Conservation (phyloP, 352 stramenopile species). For the Phytopythium helicoides region DNA sequence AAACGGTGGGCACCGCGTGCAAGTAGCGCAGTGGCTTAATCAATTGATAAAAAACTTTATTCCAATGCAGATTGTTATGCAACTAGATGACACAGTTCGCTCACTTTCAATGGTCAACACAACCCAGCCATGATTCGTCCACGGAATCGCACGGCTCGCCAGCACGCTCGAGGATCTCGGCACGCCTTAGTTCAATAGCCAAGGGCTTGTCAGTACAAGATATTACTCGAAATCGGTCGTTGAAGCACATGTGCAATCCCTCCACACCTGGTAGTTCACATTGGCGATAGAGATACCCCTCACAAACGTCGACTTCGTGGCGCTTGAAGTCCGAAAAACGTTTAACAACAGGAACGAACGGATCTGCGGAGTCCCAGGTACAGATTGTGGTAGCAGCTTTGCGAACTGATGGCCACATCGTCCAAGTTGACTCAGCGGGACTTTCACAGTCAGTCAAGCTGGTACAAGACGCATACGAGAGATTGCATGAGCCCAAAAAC, state of each 20-base stretch:
- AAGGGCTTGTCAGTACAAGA: constrained; percentile 15
- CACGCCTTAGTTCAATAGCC: constrained; percentile 14
- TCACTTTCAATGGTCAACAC: too few relatives aligned
- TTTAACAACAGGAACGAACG: neutral
- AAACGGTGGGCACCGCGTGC: neutral
- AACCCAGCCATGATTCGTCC: constrained; percentile 28
- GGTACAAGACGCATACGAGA: neutral
- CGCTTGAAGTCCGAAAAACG: constrained; percentile 1
- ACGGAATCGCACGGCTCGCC: constrained; percentile 13
- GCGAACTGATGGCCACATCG: too few relatives aligned
- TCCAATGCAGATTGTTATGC: too few relatives aligned
- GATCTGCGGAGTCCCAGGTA: neutral
- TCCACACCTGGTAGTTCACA: constrained; percentile 2
- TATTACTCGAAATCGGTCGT: constrained; percentile 16
- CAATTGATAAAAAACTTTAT: too few relatives aligned
- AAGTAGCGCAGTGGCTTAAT: neutral
- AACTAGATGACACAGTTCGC: too few relatives aligned
- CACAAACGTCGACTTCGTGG: constrained; percentile 12
- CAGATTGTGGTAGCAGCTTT: neutral
- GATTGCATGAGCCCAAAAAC: constrained; percentile 14
- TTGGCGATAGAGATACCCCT: constrained; percentile 15
- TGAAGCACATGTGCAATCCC: constrained; percentile 7
- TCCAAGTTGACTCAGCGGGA: too few relatives aligned
- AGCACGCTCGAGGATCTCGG: constrained; percentile 16
- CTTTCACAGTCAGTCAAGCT: neutral